Evolutionary conservation across 1,139 yeast genomes (phyloP).

Genomic region (Meyerozyma elateridarum): DNA sequence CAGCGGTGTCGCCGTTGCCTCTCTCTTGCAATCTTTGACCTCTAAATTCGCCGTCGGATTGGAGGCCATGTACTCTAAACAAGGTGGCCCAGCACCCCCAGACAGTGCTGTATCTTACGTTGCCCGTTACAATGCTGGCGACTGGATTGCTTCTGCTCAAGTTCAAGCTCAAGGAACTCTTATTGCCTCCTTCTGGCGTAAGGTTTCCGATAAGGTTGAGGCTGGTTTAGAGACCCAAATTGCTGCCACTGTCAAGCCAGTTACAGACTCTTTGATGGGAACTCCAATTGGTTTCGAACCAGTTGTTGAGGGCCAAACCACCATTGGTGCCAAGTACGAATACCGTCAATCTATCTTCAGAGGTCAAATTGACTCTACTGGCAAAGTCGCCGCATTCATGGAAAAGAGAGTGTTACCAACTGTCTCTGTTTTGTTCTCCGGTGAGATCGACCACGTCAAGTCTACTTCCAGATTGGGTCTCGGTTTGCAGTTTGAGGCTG

Average conservation of each 20-base stretch:
- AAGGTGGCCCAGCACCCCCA: constrained; percentile 71
- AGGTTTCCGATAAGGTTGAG: constrained; percentile 86
- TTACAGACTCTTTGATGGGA: constrained; percentile 77
- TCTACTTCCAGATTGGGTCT: constrained; percentile 82
- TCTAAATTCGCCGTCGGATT: constrained; percentile 83
- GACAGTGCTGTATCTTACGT: constrained; percentile 90
- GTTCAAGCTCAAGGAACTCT: constrained; percentile 90
- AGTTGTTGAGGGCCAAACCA: constrained; percentile 84
- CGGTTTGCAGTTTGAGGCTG: constrained; percentile 92
- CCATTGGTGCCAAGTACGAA: constrained; percentile 96
- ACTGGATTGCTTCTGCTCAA: constrained; percentile 95
- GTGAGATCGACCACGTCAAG: constrained; percentile 87
- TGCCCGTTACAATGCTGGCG: constrained; percentile 81
- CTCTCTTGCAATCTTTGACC: constrained; percentile 84
- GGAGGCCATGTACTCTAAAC: constrained; percentile 87
- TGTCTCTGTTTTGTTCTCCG: constrained; percentile 81
- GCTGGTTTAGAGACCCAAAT: constrained; percentile 94
- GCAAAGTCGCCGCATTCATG: constrained; percentile 85
- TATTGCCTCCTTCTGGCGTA: constrained; percentile 90
- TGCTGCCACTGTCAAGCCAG: constrained; percentile 73
- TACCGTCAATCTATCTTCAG: constrained; percentile 95
- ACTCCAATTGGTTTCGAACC: constrained; percentile 79
- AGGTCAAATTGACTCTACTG: constrained; percentile 88
- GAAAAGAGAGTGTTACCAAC: constrained; percentile 95
- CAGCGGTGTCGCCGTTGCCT: constrained; percentile 84